Conservation (phyloP, 129 eudicot genomes). For the Calendula officinalis region DNA sequence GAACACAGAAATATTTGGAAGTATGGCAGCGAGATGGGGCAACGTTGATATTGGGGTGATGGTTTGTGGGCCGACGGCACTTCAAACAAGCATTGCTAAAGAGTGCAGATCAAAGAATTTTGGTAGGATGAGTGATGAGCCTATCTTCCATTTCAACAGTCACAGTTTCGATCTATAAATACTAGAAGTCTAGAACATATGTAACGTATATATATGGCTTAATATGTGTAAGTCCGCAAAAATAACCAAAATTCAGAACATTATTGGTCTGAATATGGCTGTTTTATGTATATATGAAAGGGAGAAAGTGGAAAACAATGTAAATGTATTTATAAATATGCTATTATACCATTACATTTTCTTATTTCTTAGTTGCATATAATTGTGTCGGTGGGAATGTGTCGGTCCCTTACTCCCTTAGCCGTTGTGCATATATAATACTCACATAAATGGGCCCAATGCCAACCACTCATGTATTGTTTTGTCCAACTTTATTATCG, state of each 20-base stretch:
- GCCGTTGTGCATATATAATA: no score
- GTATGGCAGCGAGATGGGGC: conserved; percentile 65
- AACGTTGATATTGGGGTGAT: conserved; percentile 80
- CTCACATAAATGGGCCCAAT: no score
- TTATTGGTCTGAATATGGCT: conserved; percentile 2
- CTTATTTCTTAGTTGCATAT: no score
- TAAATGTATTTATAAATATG: no score
- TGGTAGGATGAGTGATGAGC: conserved; percentile 39
- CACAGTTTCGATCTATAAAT: conserved; percentile 84
- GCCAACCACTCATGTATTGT: no score
- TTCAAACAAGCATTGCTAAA: conserved; percentile 71
- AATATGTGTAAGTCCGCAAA: neutral
- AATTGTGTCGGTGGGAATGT: no score
- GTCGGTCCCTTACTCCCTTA: no score
- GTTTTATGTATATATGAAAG: conserved; percentile 15
- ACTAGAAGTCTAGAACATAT: neutral
- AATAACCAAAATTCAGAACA: conserved; percentile 2
- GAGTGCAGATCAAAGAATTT: conserved; percentile 78
- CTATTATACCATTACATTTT: no score
- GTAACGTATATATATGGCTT: neutral
- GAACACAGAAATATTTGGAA: conserved; percentile 66
- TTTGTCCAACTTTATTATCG: no score
- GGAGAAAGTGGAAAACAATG: neutral
- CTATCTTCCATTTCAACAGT: conserved; percentile 89
- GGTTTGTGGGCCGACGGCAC: conserved; percentile 83